Percentiles rank a stretch among this genome's conserved stretches.
phyloP scores from a whole-genome alignment of 1,284 basidiomycete species.

The Thecaphora thlaspeos region DNA sequence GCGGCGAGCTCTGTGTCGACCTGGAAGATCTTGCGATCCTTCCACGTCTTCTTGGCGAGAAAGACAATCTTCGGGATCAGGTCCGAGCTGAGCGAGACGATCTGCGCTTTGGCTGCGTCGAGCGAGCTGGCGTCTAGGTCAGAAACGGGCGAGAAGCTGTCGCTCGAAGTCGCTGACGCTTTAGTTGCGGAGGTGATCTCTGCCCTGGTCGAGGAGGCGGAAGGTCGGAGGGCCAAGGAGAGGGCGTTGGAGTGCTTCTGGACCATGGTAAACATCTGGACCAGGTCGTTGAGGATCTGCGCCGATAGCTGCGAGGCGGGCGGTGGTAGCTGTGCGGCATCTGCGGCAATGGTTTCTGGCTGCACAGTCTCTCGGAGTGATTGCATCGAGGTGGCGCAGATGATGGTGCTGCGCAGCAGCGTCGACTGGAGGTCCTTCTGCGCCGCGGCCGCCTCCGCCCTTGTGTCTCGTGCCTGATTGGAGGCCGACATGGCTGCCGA shows the following conservation, averaged over 20 bases:
- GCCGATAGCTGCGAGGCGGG: constrained; percentile 21
- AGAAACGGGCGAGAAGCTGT: constrained; percentile 24
- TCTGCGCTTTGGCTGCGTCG: constrained; percentile 33
- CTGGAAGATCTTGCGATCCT: constrained; percentile 35
- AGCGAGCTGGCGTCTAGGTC: constrained; percentile 40
- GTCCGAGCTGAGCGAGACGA: constrained; percentile 38
- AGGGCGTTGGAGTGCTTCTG: constrained; percentile 42
- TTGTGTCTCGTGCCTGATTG: too few species aligned
- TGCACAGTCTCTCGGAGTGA: constrained; percentile 35
- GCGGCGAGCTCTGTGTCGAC: constrained; percentile 9
- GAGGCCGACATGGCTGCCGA: too few species aligned
- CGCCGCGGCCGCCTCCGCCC: too few species aligned
- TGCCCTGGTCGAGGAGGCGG: constrained; percentile 4
- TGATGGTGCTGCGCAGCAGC: constrained; percentile 45
- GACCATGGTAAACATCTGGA: constrained; percentile 26
- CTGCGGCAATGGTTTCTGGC: constrained; percentile 16
- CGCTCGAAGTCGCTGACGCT: too few species aligned
- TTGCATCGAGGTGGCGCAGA: constrained; percentile 47
- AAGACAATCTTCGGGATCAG: constrained; percentile 45
- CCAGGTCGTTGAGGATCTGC: constrained; percentile 35
- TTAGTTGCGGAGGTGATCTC: too few species aligned
- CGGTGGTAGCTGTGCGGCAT: constrained; percentile 7
- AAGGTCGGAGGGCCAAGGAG: constrained; percentile 40
- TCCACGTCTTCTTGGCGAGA: constrained; percentile 43
- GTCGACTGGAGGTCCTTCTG: constrained; percentile 43